phyloP scores from a whole-genome alignment of 2,329 filamentous ascomycete species.

The Albophoma yamanashiensis region DNA sequence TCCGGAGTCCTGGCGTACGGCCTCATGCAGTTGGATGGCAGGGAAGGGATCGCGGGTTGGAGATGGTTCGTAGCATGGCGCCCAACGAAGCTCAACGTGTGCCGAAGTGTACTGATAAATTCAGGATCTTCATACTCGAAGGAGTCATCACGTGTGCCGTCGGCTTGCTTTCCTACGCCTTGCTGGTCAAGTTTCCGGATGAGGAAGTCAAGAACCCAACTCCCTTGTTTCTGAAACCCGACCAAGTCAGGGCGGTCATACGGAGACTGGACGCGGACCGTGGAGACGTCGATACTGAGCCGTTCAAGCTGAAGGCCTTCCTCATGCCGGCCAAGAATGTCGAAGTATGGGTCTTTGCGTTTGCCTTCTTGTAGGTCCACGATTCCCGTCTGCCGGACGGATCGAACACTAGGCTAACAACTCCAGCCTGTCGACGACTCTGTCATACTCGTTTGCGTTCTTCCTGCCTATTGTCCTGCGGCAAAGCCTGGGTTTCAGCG shows the following conservation, averaged over 20 bases:
- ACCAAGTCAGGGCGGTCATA: neutral
- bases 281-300: neutral
- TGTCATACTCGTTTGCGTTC: conserved; percentile 9
- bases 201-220: neutral
- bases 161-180: no score
- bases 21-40: no score
- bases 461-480: conserved; percentile 12
- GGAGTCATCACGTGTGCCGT: no score
- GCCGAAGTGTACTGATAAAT: no score
- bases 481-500: conserved; percentile 7
- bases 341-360: neutral
- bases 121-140: no score
- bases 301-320: neutral
- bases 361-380: neutral
- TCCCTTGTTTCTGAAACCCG: neutral
- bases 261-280: neutral
- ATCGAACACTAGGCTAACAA: no score
- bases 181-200: neutral
- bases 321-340: neutral
- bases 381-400: no score
- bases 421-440: neutral
- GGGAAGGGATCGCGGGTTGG: no score
- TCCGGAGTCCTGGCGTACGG: no score
- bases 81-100: no score
- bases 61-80: no score